Base-by-base conservation (phyloP, 2,329 filamentous ascomycete genomes). In the Neopestalotiopsis sp. region DNA sequence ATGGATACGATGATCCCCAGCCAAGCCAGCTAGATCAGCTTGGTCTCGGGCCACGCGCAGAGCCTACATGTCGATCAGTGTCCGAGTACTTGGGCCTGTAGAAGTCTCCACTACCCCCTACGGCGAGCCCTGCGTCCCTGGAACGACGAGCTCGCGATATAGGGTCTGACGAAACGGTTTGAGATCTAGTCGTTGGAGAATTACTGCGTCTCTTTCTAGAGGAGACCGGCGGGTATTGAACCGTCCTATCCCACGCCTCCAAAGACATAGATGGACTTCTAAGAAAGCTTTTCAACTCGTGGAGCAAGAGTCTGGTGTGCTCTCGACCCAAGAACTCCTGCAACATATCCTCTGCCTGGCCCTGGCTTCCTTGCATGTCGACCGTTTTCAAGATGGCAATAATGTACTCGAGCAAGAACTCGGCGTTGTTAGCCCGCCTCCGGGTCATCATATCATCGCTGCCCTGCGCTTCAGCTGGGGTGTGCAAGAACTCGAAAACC, bases 351-450 rank as follows among this genome's bases (percentile, higher is more conserved):
- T 96, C 93, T 0, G 94, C 94, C 74, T 93, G 89, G 0, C 94
- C 94, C 52, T 87, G 87, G 71, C 92, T 93, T 4, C 90, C 92
- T 79, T 94, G 94, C 4, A 95, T 85, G 75, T 97, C 94, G 17
- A 96, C 89, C 0, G 90, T 93, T 78, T 93, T 95, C 69, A 98
- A 81, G 28, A 98, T 92, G 10, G 92, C 92, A 56, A 98, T 81
- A 66, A 97, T 89, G 78, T 97, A 97, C 75, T 97, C 93, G 10
- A 98, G 86, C 12, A 98, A 80, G 71, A 95, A 97, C 75, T 97
- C 94, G 7, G 92, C 89, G 75, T 95, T 95, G 72, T 88, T 91
- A 4, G 86, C 86, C 56, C 88, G 81, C 49, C 86, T 82, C 73
- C 76, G 67, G 67, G 77, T 72, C 71, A 74, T 74, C 67, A 70